Conservation (phyloP, 345 rosid species). For the Gossypium bickii region DNA sequence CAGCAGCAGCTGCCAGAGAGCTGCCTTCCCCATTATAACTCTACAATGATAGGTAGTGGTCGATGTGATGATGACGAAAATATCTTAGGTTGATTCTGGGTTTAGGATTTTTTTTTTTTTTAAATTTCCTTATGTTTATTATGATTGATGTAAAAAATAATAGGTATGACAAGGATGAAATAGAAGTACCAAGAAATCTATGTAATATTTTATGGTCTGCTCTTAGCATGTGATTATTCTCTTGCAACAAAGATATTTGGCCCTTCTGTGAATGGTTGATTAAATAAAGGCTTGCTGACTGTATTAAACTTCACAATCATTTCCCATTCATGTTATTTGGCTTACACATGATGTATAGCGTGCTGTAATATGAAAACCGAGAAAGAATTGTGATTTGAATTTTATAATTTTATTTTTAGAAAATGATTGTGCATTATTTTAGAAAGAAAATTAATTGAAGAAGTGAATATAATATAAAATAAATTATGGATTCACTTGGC, state of each 20-base stretch:
- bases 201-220: slow-evolving; percentile 22
- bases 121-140: slow-evolving; percentile 13
- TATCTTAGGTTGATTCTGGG: slow-evolving; percentile 13
- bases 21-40: slow-evolving; percentile 45
- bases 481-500: no score
- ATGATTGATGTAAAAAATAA: slow-evolving; percentile 26
- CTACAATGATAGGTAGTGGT: not conserved
- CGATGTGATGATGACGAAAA: slow-evolving; percentile 11
- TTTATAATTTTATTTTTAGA: no score
- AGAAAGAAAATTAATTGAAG: no score
- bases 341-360: no score
- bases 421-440: no score
- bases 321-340: not conserved
- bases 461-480: no score
- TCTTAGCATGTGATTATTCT: slow-evolving; percentile 1
- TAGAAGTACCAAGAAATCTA: slow-evolving; percentile 16
- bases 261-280: slow-evolving; percentile 39
- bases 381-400: no score
- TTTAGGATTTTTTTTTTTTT: not conserved
- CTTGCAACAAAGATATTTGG: slow-evolving; percentile 21
- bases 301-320: slow-evolving; percentile 3
- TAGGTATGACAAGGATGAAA: slow-evolving; percentile 1
- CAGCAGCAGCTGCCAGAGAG: slow-evolving; percentile 39
- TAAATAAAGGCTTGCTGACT: slow-evolving; percentile 33
- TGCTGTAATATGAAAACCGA: no score